Conservation (phyloP, 495 filamentous ascomycete genomes). For the Poronia punctata region DNA sequence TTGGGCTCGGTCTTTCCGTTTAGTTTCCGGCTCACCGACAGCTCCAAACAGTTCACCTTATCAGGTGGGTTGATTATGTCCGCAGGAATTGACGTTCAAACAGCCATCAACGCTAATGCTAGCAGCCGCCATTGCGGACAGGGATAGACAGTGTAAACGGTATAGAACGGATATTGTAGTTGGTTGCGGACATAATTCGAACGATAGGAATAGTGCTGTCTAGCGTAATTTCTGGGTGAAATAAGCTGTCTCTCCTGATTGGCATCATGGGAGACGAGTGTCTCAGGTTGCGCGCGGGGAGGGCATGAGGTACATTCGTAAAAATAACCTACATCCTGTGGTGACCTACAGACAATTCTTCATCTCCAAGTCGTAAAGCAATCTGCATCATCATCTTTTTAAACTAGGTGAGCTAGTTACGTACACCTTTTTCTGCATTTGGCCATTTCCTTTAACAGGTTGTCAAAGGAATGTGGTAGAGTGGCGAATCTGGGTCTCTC, state of each 20-base stretch:
- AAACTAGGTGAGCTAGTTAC: too few relatives aligned
- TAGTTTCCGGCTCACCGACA: conserved; percentile 11
- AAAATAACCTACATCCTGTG: too few relatives aligned
- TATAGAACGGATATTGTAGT: conserved; percentile 9
- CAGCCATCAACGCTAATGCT: conserved; percentile 37
- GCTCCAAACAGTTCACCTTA: too few relatives aligned
- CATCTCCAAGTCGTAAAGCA: too few relatives aligned
- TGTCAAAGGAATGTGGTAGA: conserved; percentile 21
- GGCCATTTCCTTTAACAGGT: conserved; percentile 14
- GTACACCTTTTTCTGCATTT: conserved; percentile 24
- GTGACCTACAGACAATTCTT: too few relatives aligned
- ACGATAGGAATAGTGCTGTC: conserved; percentile 4
- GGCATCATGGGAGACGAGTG: too few relatives aligned
- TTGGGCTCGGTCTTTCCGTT: conserved; percentile 8
- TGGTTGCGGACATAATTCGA: conserved; percentile 9
- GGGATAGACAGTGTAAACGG: conserved; percentile 20
- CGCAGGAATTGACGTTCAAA: conserved; percentile 35
- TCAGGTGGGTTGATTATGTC: neutral
- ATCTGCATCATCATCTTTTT: too few relatives aligned
- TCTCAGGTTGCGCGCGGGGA: too few relatives aligned
- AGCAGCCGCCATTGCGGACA: conserved; percentile 25
- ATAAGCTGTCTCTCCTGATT: too few relatives aligned
- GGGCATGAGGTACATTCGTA: too few relatives aligned
- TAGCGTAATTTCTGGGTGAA: too few relatives aligned
- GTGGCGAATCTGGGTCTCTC: conserved; percentile 14